phyloP scores from a whole-genome alignment of 768 basidiomycete species.

The Boletus edulis region DNA sequence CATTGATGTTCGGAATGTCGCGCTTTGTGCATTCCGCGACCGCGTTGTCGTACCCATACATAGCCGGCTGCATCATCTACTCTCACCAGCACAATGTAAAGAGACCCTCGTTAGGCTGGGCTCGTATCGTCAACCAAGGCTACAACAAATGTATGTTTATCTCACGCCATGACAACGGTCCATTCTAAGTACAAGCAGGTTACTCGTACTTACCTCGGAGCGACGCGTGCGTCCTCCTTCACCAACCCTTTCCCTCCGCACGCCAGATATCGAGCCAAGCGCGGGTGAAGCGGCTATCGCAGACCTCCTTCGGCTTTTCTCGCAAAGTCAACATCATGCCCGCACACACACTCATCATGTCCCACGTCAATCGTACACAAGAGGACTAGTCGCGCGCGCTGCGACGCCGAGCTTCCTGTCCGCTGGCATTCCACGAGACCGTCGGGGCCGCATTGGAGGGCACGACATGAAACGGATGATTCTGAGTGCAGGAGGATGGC shows the following conservation, averaged over 20 bases:
- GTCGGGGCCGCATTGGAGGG: conserved; percentile 70
- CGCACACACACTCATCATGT: conserved; percentile 28
- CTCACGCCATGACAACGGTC: background rate
- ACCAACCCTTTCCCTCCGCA: conserved; percentile 56
- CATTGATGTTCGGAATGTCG: conserved; percentile 82
- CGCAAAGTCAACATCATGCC: conserved; percentile 47
- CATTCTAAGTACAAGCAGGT: conserved; percentile 38
- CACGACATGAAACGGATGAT: conserved; percentile 29
- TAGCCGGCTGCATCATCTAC: conserved; percentile 51
- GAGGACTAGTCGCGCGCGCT: conserved; percentile 28
- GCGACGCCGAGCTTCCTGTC: conserved; percentile 65
- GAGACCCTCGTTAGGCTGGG: conserved; percentile 55
- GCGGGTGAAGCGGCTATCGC: conserved; percentile 66
- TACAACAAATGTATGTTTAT: conserved; percentile 73
- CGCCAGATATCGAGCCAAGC: conserved; percentile 50
- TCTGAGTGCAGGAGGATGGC: conserved; percentile 27
- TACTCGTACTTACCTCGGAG: conserved; percentile 74
- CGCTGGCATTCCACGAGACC: conserved; percentile 70
- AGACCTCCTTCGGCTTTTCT: conserved; percentile 63
- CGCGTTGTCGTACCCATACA: conserved; percentile 69
- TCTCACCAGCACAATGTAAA: conserved; percentile 52
- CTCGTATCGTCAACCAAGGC: conserved; percentile 60
- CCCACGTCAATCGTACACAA: conserved; percentile 22
- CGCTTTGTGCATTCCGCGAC: conserved; percentile 78
- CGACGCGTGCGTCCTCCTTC: conserved; percentile 53